Evolutionary conservation across 345 rosid species (phyloP).

Genomic region (Crucihimalaya himalaica): DNA sequence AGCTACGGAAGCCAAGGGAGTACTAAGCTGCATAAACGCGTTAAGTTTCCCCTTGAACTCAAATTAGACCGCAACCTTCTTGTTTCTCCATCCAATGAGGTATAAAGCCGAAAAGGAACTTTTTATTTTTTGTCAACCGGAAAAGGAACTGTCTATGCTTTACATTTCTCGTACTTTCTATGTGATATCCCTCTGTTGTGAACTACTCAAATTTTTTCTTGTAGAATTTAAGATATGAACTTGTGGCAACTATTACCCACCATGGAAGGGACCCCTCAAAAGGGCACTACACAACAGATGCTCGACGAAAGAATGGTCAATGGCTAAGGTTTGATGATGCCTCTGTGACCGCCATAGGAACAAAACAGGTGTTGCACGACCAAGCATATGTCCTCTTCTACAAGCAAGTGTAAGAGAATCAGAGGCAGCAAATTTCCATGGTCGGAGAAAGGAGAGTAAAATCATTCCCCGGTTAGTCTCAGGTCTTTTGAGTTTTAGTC

Average conservation of each 20-base stretch:
- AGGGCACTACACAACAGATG: slow-evolving; percentile 95
- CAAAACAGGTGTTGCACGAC: slow-evolving; percentile 74
- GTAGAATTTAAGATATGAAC: slow-evolving; percentile 84
- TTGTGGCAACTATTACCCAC: slow-evolving; percentile 89
- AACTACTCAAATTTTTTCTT: slow-evolving; percentile 19
- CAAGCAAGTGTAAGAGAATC: slow-evolving; percentile 58
- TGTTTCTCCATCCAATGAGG: slow-evolving; percentile 68
- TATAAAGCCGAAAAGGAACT: slow-evolving; percentile 34
- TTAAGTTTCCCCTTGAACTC: slow-evolving; percentile 82
- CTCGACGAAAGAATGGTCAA: slow-evolving; percentile 57
- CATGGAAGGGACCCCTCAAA: slow-evolving; percentile 91
- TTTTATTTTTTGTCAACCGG: too few relatives aligned
- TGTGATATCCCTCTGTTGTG: slow-evolving; percentile 15
- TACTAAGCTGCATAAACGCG: slow-evolving; percentile 81
- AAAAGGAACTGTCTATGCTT: not conserved
- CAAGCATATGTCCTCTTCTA: slow-evolving; percentile 97
- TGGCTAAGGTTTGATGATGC: slow-evolving; percentile 94
- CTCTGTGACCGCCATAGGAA: slow-evolving; percentile 63
- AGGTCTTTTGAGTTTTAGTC: slow-evolving; percentile 11
- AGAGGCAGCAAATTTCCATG: slow-evolving; percentile 3
- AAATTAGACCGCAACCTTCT: slow-evolving; percentile 68
- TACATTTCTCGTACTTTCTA: slow-evolving; percentile 6
- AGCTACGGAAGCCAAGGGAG: slow-evolving; percentile 92
- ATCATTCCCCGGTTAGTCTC: slow-evolving; percentile 11
- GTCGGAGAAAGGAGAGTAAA: slow-evolving; percentile 18